Conservation (phyloP, 495 filamentous ascomycete species). For the Daldinia bambusicola region DNA sequence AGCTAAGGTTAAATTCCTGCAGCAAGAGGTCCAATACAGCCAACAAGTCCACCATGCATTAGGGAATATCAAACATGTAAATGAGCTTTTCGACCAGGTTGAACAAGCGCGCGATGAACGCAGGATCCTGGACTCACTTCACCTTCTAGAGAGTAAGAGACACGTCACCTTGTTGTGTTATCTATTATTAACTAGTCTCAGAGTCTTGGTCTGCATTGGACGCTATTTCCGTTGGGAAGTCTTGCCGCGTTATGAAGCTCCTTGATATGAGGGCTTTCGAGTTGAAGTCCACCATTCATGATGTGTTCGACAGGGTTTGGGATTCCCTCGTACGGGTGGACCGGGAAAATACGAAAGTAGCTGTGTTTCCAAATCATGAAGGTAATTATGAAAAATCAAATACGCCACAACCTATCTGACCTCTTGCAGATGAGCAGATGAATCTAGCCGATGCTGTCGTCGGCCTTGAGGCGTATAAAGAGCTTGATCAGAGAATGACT, state of each 20-base stretch:
- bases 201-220: constrained; percentile 60
- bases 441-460: constrained; percentile 58
- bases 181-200: constrained; percentile 26
- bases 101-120: constrained; percentile 60
- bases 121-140: constrained; percentile 62
- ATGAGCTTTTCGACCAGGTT: constrained; percentile 61
- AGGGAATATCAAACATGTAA: constrained; percentile 65
- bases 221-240: constrained; percentile 56
- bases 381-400: constrained; percentile 42
- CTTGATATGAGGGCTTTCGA: constrained; percentile 61
- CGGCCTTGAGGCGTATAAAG: constrained; percentile 61
- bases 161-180: neutral
- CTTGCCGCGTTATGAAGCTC: constrained; percentile 59
- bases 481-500: constrained; percentile 60
- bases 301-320: constrained; percentile 67
- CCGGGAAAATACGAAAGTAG: constrained; percentile 56
- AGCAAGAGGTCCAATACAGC: constrained; percentile 81
- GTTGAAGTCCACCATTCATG: constrained; percentile 67
- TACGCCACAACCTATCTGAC: constrained; percentile 38
- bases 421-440: constrained; percentile 56
- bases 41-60: constrained; percentile 71
- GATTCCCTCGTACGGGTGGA: constrained; percentile 66
- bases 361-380: constrained; percentile 57
- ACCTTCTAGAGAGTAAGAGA: constrained; percentile 60
- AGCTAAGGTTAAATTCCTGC: constrained; percentile 74